Percentiles rank a stretch among this genome's conserved stretches.
Conservation (phyloP, 345 rosid genomes). For the Rhodamnia argentea region DNA sequence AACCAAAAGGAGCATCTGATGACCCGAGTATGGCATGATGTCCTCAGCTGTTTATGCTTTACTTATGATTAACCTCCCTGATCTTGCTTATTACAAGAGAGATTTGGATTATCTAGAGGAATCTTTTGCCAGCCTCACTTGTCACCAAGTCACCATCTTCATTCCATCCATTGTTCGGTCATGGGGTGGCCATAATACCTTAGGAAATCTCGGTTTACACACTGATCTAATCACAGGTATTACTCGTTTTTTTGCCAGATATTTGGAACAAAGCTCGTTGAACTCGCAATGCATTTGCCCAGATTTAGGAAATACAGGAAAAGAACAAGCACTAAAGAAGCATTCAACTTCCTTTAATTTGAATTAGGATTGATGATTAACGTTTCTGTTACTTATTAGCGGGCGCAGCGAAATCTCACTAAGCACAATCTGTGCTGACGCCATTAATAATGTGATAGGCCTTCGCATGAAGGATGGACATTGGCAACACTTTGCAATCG, state of each 20-base stretch:
- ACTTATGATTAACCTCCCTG: not conserved
- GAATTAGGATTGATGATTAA: not conserved
- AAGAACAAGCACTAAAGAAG: not conserved
- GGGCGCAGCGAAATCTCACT: not conserved
- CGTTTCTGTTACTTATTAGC: not conserved
- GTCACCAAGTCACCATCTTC: not conserved
- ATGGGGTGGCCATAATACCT: not conserved
- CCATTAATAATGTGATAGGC: not conserved
- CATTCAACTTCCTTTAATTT: not conserved
- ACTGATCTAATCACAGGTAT: not conserved
- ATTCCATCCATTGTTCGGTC: not conserved
- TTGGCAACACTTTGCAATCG: not conserved
- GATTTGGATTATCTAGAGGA: not conserved
- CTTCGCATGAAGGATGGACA: not conserved
- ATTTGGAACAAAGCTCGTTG: not conserved
- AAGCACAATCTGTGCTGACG: not conserved
- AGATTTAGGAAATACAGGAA: not conserved
- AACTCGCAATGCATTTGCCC: not conserved
- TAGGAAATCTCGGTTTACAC: not conserved
- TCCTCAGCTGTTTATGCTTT: not conserved
- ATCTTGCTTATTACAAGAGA: not conserved
- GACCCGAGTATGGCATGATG: not conserved
- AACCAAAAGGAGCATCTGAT: not conserved
- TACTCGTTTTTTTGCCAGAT: not conserved
- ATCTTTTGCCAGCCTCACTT: not conserved